phyloP scores from a whole-genome alignment of 23 red algal species.

The Gracilaria vermiculophylla region DNA sequence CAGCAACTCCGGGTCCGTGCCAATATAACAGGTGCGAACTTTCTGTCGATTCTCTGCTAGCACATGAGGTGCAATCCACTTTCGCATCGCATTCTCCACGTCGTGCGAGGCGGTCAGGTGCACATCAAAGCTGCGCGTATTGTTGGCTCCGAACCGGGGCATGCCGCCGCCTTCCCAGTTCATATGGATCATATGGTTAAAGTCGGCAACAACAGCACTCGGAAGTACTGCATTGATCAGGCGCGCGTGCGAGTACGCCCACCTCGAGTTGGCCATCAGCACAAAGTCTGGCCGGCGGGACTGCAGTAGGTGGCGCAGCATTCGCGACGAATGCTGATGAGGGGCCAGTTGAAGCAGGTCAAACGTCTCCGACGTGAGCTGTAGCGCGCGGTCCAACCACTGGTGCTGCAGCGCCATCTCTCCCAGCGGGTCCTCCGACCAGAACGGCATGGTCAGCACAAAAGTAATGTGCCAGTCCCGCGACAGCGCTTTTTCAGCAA shows the following conservation, averaged over 20 bases:
- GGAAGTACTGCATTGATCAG: constrained; percentile 31
- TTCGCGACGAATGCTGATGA: constrained; percentile 5
- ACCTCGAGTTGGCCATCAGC: constrained; percentile 39
- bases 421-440: constrained; percentile 34
- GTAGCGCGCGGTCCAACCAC: constrained; percentile 43
- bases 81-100: constrained; percentile 48
- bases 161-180: constrained; percentile 60
- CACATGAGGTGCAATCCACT: constrained; percentile 33
- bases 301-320: constrained; percentile 34
- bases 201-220: constrained; percentile 34
- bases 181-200: constrained; percentile 69
- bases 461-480: constrained; percentile 47
- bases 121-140: constrained; percentile 29
- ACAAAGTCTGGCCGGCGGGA: constrained; percentile 49
- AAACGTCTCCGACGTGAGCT: constrained; percentile 20
- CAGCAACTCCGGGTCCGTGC: constrained; percentile 30
- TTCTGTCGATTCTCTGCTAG: constrained; percentile 11
- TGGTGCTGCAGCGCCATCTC: constrained; percentile 35
- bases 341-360: constrained; percentile 39
- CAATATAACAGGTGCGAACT: constrained; percentile 63
- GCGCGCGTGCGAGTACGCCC: constrained; percentile 48
- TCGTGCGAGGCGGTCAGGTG: constrained; percentile 54
- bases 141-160: constrained; percentile 57
- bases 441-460: constrained; percentile 63
- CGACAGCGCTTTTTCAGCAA: constrained; percentile 21